Evolutionary conservation across 2,329 filamentous ascomycete species (phyloP), one percentile per base, ranked within the genome.

Genomic region (Stemphylium beticola): DNA sequence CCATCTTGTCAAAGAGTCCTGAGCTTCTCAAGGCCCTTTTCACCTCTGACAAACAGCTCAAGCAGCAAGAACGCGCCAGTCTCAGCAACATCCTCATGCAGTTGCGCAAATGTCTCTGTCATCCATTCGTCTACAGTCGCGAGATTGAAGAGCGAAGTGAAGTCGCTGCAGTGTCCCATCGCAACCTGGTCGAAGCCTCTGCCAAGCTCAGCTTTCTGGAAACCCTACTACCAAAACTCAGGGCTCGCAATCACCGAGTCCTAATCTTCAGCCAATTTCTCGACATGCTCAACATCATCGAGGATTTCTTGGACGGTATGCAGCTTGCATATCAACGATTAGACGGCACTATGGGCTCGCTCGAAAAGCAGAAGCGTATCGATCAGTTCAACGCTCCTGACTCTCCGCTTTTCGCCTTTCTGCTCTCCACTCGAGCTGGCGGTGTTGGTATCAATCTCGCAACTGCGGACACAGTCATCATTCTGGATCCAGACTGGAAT

Each of bases 391-490:
- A 99, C 71, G 91, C 88, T 0, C 89, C 91, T 0, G 83, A 89
- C 49, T 98, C 93, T 0, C 79, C 85, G 0, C 79, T 96, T 0
- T 99, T 98, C 73, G 92, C 90, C 0, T 98, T 99, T 76, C 77
- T 99, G 15, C 82, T 99, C 0, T 98, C 93, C 0, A 99, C 96
- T 3, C 88, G 95, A 60, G 93, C 96, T 15, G 95, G 95, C 49
- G 95, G 96, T 67, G 93, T 99, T 0, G 96, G 95, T 14, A 99
- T 99, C 79, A 99, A 99, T 71, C 82, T 99, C 50, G 95, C 95
- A 0, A 96, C 93, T 7, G 95, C 95, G 2, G 95, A 99, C 70
- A 99, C 95, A 0, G 96, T 99, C 57, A 97, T 99, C 61, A 97
- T 99, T 62, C 86, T 98, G 62, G 93, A 99, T 66, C 92, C 92